Conservation (phyloP, 2,329 filamentous ascomycete genomes). For the Calonectria fujianensis region DNA sequence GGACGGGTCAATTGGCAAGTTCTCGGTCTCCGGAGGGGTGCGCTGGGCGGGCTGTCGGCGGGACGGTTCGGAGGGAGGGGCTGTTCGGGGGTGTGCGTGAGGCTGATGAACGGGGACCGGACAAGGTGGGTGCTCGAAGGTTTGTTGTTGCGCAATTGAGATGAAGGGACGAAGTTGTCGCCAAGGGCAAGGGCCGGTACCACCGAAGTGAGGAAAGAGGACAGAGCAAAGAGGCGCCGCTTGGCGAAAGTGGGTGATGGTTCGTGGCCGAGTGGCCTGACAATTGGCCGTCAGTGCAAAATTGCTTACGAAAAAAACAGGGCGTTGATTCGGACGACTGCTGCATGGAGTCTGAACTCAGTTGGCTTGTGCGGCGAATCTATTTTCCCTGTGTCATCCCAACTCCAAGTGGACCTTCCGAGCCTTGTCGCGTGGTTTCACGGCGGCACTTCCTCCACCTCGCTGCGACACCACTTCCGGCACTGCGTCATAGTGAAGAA, state of each 20-base stretch:
- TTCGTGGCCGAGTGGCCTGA: conserved; percentile 35
- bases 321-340: conserved; percentile 22
- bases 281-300: conserved; percentile 26
- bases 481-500: conserved; percentile 22
- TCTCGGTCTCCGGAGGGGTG: conserved; percentile 4
- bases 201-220: conserved; percentile 20
- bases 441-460: conserved; percentile 10
- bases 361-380: conserved; percentile 42
- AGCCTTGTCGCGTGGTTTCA: conserved; percentile 28
- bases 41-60: conserved; percentile 20
- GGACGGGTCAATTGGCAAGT: conserved; percentile 16
- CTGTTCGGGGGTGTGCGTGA: neutral
- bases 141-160: conserved; percentile 8
- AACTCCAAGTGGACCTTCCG: conserved; percentile 29
- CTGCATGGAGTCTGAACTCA: conserved; percentile 1
- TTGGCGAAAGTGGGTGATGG: conserved; percentile 22
- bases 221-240: conserved; percentile 24
- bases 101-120: conserved; percentile 1
- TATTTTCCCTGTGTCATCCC: conserved; percentile 38
- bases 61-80: neutral
- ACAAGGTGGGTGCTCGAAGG: conserved; percentile 17
- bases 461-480: conserved; percentile 11
- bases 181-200: conserved; percentile 7
- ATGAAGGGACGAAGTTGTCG: conserved; percentile 35
- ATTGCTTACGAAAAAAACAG: conserved; percentile 18